Base-by-base conservation (phyloP, 768 basidiomycete species). In the Boletus subcaerulescens region DNA sequence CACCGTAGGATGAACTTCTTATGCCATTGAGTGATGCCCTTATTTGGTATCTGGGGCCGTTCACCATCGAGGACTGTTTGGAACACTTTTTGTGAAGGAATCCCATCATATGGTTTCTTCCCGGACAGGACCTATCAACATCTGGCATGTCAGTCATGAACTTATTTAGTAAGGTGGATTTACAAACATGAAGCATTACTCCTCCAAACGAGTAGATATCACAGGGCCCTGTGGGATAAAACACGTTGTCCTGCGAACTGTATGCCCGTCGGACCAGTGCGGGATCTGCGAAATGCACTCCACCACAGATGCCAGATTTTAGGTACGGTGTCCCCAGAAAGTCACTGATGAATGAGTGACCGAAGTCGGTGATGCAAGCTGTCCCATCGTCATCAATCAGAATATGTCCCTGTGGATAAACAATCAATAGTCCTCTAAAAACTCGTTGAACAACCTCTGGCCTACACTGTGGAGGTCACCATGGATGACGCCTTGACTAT, bases 301-400 rank as follows among this genome's bases (percentile, higher is more conserved):
- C 72, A 4, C 79, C 80, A 29, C 64, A 56, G 31, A 71, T 45
- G 18, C 43, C 24, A 66, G 76, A 76, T 17, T 67, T 72, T 40
- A 71, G 18, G 44, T 68, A 68, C 11, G 67, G 49, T 29, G 69
- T 67, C 12, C 60, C 69, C 42, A 56, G 22, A 24, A 71, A 67
- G 29, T 72, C 71, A 4, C 17, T 50, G 50, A 55, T 45, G 17
- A 67, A 24, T 3, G 66, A 68, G 17, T 79, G 68, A 6, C 80
- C 80, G 56, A 81, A 81, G 59, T 81, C 80, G 2, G 78, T 73
- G 7, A 81, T 66, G 45, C 76, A 76, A 13, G 80, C 80, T 11
- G 70, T 65, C 17, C 70, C 70, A 4, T 67, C 33, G 6, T 66
- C 69, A 9, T 73, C 71, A 13, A 82, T 70, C 24, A 82, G 67